A percentile compares a stretch with the other conserved stretches of the same genome.
These are phyloP conservation scores for Phyllosticta paracitricarpa DNA, from an alignment of 2,329 filamentous ascomycete species.

Conservation along the genomic window DNA sequence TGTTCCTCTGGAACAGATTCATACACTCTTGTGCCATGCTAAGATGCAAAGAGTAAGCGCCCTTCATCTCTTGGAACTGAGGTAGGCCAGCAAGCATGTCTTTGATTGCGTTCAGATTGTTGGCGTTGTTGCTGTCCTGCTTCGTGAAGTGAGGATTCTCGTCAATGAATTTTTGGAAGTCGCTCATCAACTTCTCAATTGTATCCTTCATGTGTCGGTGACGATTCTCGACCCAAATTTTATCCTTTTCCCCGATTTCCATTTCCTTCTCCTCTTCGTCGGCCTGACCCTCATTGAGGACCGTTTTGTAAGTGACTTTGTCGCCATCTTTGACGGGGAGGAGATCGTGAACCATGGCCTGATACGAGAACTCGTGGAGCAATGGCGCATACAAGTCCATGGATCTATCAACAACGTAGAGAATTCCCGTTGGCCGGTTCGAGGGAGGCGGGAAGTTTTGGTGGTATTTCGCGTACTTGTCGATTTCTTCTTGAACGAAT, in stretches of 20 bases:
- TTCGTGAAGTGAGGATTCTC: conserved; percentile 90
- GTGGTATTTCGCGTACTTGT: conserved; percentile 78
- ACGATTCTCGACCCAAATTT: conserved; percentile 89
- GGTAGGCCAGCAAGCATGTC: conserved; percentile 94
- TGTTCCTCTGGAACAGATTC: conserved; percentile 78
- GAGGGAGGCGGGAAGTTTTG: conserved; percentile 74
- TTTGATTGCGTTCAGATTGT: conserved; percentile 81
- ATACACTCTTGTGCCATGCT: conserved; percentile 97
- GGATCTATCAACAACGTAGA: conserved; percentile 81
- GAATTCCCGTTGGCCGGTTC: conserved; percentile 66
- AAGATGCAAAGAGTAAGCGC: conserved; percentile 85
- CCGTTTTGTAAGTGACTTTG: conserved; percentile 75
- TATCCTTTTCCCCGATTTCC: conserved; percentile 83
- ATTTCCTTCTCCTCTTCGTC: conserved; percentile 77
- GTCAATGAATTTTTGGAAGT: conserved; percentile 85
- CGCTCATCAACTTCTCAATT: conserved; percentile 81
- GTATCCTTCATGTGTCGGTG: conserved; percentile 98
- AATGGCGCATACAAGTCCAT: conserved; percentile 87
- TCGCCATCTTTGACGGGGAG: conserved; percentile 80
- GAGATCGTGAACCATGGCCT: conserved; percentile 94
- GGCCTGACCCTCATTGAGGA: conserved; percentile 61
- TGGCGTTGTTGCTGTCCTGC: conserved; percentile 54
- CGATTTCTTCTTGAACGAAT: conserved; percentile 85
- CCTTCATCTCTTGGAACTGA: conserved; percentile 92
- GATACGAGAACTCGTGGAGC: conserved; percentile 94